Percentiles rank a stretch among this genome's conserved stretches.
Evolutionary conservation across 2,329 filamentous ascomycete genomes (phyloP).

Genomic region (Amesomyces nigricolor): DNA sequence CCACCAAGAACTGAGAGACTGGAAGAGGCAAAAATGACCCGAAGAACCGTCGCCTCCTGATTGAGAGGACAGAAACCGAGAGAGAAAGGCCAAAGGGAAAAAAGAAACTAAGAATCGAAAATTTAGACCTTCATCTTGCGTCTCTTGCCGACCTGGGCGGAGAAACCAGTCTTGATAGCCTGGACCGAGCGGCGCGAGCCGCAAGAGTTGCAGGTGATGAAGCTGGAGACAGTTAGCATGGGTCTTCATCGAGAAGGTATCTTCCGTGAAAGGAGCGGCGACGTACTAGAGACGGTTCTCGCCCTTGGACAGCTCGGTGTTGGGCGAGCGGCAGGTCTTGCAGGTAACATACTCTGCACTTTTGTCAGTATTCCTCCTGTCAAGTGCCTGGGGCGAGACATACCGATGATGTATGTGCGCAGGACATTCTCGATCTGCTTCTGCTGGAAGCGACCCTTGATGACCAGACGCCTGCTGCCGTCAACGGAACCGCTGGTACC

Average conservation of each 20-base stretch:
- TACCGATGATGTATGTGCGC: conserved; percentile 81
- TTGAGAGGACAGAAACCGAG: conserved; percentile 12
- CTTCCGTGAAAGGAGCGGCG: background rate
- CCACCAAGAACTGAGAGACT: conserved; percentile 6
- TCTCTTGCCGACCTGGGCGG: conserved; percentile 97
- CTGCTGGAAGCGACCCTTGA: conserved; percentile 99
- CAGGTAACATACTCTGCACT: conserved; percentile 91
- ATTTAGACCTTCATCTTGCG: conserved; percentile 82
- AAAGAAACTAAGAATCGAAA: conserved; percentile 10
- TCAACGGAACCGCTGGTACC: conserved; percentile 95
- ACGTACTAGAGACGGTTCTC: conserved; percentile 83
- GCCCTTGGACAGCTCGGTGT: conserved; percentile 96
- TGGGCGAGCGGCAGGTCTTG: conserved; percentile 93
- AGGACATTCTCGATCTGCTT: conserved; percentile 98
- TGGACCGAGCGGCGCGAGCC: conserved; percentile 81
- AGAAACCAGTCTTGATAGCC: conserved; percentile 99
- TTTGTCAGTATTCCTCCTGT: background rate
- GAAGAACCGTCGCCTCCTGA: conserved; percentile 13
- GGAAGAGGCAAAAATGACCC: conserved; percentile 2
- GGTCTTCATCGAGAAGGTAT: too few species aligned
- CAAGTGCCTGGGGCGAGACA: conserved; percentile 28
- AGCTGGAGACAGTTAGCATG: conserved; percentile 37
- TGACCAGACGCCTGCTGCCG: conserved; percentile 85
- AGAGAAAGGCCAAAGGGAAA: conserved; percentile 12
- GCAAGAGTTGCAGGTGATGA: conserved; percentile 93